Conservation (phyloP, 495 filamentous ascomycete species). For the Durotheca rogersii region DNA sequence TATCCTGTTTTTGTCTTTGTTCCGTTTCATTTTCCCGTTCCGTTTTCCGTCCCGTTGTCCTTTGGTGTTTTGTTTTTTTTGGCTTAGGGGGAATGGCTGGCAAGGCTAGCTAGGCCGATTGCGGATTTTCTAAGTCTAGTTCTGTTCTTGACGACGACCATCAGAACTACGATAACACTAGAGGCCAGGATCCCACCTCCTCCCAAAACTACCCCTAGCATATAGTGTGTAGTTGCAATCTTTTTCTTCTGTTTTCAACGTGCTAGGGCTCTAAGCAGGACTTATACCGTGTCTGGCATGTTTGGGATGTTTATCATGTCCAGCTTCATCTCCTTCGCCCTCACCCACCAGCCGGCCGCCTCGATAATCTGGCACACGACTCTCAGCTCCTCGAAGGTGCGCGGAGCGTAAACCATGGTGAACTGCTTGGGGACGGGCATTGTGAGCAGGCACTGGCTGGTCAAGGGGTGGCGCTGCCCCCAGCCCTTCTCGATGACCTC, state of each 20-base stretch:
- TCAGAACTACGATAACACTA: background rate
- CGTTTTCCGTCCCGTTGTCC: too few species aligned
- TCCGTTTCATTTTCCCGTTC: too few species aligned
- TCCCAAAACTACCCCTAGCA: too few species aligned
- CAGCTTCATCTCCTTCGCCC: slow-evolving; percentile 45
- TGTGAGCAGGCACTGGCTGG: slow-evolving; percentile 54
- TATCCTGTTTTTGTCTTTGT: too few species aligned
- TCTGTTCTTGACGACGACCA: background rate
- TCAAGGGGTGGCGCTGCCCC: slow-evolving; percentile 87
- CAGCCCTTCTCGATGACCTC: slow-evolving; percentile 76
- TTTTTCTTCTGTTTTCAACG: too few species aligned
- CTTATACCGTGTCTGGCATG: too few species aligned
- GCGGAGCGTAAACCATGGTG: slow-evolving; percentile 81
- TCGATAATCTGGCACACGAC: slow-evolving; percentile 69
- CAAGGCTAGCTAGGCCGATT: too few species aligned
- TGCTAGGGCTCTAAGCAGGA: too few species aligned
- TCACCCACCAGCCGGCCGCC: slow-evolving; percentile 64
- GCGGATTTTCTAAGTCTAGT: background rate
- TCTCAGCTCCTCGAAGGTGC: slow-evolving; percentile 60
- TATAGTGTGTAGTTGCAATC: too few species aligned
- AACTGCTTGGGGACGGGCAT: slow-evolving; percentile 67
- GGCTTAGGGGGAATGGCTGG: background rate
- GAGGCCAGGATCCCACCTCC: too few species aligned
- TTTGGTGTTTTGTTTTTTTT: background rate
- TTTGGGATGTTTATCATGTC: too few species aligned